Conservation (phyloP, 129 eudicot species). For the Artemisia argyi region DNA sequence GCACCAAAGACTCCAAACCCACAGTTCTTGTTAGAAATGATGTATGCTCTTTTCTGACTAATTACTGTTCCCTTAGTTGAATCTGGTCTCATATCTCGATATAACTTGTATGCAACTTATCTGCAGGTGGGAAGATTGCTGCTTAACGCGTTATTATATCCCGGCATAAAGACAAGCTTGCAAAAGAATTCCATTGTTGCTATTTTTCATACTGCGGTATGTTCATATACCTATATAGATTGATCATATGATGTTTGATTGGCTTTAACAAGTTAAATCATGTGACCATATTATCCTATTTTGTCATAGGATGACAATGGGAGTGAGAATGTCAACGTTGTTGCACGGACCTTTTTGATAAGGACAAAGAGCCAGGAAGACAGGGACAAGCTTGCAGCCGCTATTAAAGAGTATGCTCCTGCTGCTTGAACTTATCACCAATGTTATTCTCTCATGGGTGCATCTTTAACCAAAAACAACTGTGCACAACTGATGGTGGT, state of each 20-base stretch:
- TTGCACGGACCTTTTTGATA: conserved; percentile 77
- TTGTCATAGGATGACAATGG: conserved; percentile 56
- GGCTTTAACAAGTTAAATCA: too few species aligned
- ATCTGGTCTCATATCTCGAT: conserved; percentile 4
- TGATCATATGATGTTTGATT: background rate
- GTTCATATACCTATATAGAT: conserved; percentile 3
- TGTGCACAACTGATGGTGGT: conserved; percentile 20
- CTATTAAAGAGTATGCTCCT: conserved; percentile 82
- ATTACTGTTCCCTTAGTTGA: background rate
- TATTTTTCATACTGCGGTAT: conserved; percentile 84
- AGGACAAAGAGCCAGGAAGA: conserved; percentile 74
- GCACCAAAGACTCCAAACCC: conserved; percentile 91
- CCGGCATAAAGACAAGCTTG: conserved; percentile 83
- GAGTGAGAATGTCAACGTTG: conserved; percentile 45
- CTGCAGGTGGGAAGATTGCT: conserved; percentile 82
- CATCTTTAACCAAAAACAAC: background rate
- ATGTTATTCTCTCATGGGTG: background rate
- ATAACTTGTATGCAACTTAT: conserved; percentile 14
- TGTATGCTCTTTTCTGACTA: conserved; percentile 43
- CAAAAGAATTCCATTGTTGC: conserved; percentile 84
- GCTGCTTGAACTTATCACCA: conserved; percentile 32
- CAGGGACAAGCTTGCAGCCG: conserved; percentile 84
- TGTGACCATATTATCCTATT: background rate
- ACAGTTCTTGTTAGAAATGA: conserved; percentile 85
- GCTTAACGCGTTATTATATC: conserved; percentile 86